Evolutionary conservation across 306 rosid species (phyloP).

Genomic region (Biancaea sappan): DNA sequence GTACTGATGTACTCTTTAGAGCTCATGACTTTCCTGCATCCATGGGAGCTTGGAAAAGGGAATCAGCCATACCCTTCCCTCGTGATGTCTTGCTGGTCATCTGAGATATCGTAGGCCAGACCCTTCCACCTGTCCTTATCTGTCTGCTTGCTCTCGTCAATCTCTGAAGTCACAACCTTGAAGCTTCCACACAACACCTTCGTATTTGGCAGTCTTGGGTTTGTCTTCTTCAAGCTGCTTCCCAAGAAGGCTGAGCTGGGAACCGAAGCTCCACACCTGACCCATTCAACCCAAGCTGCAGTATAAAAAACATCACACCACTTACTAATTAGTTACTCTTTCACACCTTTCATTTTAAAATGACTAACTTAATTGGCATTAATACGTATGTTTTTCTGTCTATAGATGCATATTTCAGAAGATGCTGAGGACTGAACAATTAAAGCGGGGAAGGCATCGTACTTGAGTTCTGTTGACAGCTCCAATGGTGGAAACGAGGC

Average conservation of each 20-base stretch:
- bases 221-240: slow-evolving; percentile 75
- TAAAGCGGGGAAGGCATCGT: slow-evolving; percentile 24
- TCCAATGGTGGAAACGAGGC: slow-evolving; percentile 83
- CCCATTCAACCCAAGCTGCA: slow-evolving; percentile 71
- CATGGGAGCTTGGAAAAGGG: slow-evolving; percentile 83
- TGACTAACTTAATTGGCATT: not conserved
- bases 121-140: slow-evolving; percentile 72
- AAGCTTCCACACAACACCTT: slow-evolving; percentile 58
- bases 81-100: slow-evolving; percentile 97
- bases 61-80: slow-evolving; percentile 93
- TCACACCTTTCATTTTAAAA: not conserved
- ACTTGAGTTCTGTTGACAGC: slow-evolving; percentile 78
- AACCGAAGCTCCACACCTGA: slow-evolving; percentile 55
- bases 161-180: slow-evolving; percentile 58
- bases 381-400: too few relatives aligned
- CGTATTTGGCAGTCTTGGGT: slow-evolving; percentile 48
- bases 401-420: not conserved
- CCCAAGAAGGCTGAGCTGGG: slow-evolving; percentile 77
- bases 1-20: slow-evolving; percentile 87
- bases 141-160: slow-evolving; percentile 57
- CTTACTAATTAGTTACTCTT: not conserved
- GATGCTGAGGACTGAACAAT: slow-evolving; percentile 1
- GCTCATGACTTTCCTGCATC: slow-evolving; percentile 65
- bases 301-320: slow-evolving; percentile 19
- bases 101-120: slow-evolving; percentile 73